A percentile compares a stretch with the other conserved stretches of the same genome.
phyloP scores from a whole-genome alignment of 1,284 basidiomycete genomes.

The Cutaneotrichosporon dermatis region DNA sequence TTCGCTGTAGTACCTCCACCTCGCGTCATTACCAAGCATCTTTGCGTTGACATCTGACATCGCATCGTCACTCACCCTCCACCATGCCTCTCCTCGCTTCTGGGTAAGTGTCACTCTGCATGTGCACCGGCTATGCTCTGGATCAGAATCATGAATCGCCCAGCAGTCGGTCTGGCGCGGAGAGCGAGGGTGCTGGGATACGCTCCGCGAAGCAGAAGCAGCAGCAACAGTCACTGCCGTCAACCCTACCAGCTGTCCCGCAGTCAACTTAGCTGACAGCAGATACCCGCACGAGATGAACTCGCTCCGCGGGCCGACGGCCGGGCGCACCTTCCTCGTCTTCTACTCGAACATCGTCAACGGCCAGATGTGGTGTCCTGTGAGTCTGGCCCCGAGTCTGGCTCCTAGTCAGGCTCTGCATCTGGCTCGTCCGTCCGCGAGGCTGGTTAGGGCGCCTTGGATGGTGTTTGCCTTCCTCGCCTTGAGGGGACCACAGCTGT shows the following conservation, averaged over 20 bases:
- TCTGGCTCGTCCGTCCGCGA: too few species aligned
- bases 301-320: constrained; percentile 37
- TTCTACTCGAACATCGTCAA: constrained; percentile 49
- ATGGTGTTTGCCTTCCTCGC: too few species aligned
- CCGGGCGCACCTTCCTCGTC: constrained; percentile 43
- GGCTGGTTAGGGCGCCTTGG: too few species aligned
- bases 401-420: background rate
- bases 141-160: too few species aligned
- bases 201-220: too few species aligned
- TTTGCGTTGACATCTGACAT: background rate
- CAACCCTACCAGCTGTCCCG: background rate
- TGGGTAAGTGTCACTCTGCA: background rate
- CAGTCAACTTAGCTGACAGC: background rate
- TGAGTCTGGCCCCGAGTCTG: constrained; percentile 22
- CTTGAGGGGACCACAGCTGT: too few species aligned
- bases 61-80: background rate
- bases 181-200: too few species aligned
- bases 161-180: too few species aligned
- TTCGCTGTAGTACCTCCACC: background rate
- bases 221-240: too few species aligned
- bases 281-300: constrained; percentile 45
- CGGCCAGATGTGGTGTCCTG: constrained; percentile 52
- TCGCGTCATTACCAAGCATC: background rate
- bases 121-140: too few species aligned
- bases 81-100: background rate